Base-by-base conservation (phyloP, 768 basidiomycete species). In the Panaeolus cyanescens region DNA sequence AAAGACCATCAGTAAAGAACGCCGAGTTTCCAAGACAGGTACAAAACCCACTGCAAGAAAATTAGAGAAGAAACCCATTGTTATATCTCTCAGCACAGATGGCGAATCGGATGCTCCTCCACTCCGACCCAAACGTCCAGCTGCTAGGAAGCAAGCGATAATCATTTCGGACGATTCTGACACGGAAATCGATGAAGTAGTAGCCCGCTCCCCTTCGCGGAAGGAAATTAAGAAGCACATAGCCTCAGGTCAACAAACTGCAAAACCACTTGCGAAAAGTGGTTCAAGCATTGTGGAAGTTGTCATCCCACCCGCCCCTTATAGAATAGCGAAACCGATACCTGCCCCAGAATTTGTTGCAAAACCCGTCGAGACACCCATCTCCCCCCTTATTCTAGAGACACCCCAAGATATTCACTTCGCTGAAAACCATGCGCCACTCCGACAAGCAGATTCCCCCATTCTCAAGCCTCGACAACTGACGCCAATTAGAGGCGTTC, bases 401-500 rank as follows among this genome's bases (percentile, higher is more conserved):
- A 28, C 45, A 28, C 45, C 40, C 54, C 55, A 64, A 34, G 30
- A 39, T 50, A 4, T 32, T 42, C 36, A 19, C 28, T 17, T 54
- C 5, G 40, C 55, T 9, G 54, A 53, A 25, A 50, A 17, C 19
- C 34, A 20, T 25, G 19, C 59, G 61, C 65, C 69, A 58, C 62
- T 66, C 55, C 72, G 62, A 54, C 63, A 42, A 55, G 69, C 66
- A 42, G 45, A 64, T 54, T 71, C 65, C 34, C 60, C 65, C 32
- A 31, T 62, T 45, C 67, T 75, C 28, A 87, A 82, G 64, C 68
- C 79, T n/a, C 85, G 89, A 25, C 85, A 80, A 63, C 80, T 91
- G 31, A 92, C 91, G 3, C 91, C 91, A 8, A 89, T 91, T 58
- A 82, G 84, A 17, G 75, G 78, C 33, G 70, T 72, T 25, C 75